Percentiles rank a stretch among this genome's conserved stretches.
Evolutionary conservation across 805 yeast species (phyloP).

Genomic region (Blastobotrys chiropterorum): DNA sequence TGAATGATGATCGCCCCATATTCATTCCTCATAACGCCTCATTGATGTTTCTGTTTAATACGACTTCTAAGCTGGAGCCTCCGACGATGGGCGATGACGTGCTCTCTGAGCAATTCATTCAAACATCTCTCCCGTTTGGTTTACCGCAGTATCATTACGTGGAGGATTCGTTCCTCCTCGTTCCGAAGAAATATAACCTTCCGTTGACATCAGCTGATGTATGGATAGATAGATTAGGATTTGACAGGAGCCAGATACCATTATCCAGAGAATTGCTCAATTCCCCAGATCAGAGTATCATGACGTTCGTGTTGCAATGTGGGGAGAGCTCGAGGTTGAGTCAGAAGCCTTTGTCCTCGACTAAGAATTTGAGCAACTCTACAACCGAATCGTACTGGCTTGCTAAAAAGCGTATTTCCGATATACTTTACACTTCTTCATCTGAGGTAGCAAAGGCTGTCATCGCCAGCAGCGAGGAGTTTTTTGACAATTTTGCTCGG

Average conservation of each 20-base stretch:
- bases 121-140: conserved; percentile 17
- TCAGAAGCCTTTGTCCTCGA: not conserved
- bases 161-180: conserved; percentile 13
- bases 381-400: not conserved
- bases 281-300: conserved; percentile 5
- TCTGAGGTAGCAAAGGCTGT: conserved; percentile 19
- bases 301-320: conserved; percentile 13
- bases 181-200: conserved; percentile 8
- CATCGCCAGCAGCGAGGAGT: conserved; percentile 11
- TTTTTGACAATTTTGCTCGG: conserved; percentile 20
- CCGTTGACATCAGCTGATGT: conserved; percentile 4
- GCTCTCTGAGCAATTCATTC: conserved; percentile 12
- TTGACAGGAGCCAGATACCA: conserved; percentile 8
- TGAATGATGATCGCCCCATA: conserved; percentile 6
- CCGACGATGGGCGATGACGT: not conserved
- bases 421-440: conserved; percentile 5
- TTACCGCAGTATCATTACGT: conserved; percentile 17
- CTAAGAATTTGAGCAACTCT: not conserved
- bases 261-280: conserved; percentile 6
- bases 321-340: conserved; percentile 2
- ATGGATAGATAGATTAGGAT: conserved; percentile 11
- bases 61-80: conserved; percentile 3
- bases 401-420: conserved; percentile 3
- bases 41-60: conserved; percentile 17
- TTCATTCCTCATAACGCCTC: conserved; percentile 16